Base-by-base conservation (phyloP, 768 basidiomycete species). In the Ramaria sp. region DNA sequence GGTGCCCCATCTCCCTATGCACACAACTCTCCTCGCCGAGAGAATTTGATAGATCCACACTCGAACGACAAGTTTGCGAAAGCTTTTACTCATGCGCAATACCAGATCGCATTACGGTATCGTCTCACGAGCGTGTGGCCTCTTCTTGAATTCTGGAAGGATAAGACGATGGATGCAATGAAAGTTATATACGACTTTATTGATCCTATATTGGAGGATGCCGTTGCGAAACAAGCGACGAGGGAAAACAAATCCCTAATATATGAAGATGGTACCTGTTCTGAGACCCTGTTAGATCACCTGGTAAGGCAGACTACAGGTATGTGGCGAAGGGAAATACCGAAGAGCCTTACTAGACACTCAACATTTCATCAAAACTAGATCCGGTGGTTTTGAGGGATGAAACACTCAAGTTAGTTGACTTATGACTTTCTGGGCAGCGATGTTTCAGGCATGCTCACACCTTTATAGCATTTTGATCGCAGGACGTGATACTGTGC, bases 1-100 rank as follows among this genome's bases (percentile, higher is more conserved):
- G 64, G 70, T 3, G 72, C 73, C 2, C 70, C 70, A 13, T 66
- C 83, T 13, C 78, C 78, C 9, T 80, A 77, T 56, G 79, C 81
- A 0, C 68, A 71, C 61, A 72, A 75, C 41, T 54, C 52, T 16
- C 27, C 42, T 22, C 30, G 25, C 30, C 16, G 20, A 41, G 39
- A 41, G 8, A 41, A 8, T 16, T 41, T 16, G 2, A 2, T 16
- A 3, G 8, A n/a, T 8, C 20, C 39, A 18, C 52, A 54, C 22
- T 39, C 39, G 15, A 54, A 42, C 3, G 52, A 60, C 30, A 62
- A 61, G 27, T 77, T 71, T 59, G 60, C 64, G 12, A 22, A 56
- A 3, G 73, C 66, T 16, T 72, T 70, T 56, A 53, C 53, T n/a
- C 58, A 58, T 36, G 72, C 70, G 3, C 70, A 72, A 38, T 49